Conservation (phyloP, 352 stramenopile genomes). For the Globisporangium middletonii region DNA sequence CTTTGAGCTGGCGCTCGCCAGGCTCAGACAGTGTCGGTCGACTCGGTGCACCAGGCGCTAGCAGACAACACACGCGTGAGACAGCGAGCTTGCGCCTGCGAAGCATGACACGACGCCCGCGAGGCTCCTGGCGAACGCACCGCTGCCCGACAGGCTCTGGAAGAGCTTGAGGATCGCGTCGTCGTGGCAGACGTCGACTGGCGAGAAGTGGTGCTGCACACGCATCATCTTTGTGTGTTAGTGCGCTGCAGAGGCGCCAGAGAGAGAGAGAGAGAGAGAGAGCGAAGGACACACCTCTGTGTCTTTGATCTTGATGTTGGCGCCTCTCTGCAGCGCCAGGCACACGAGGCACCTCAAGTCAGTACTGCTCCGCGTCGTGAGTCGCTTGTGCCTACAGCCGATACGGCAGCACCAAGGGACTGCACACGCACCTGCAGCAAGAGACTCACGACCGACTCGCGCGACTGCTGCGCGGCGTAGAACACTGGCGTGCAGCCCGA, state of each 20-base stretch:
- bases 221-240: no score
- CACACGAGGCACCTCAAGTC: neutral
- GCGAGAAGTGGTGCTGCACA: slow-evolving; percentile 46
- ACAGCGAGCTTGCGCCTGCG: neutral
- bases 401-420: neutral
- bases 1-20: slow-evolving; percentile 17
- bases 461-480: slow-evolving; percentile 60
- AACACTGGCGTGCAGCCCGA: slow-evolving; percentile 64
- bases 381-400: no score
- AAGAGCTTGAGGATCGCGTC: slow-evolving; percentile 42
- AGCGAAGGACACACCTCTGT: slow-evolving; percentile 24
- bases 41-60: slow-evolving; percentile 30
- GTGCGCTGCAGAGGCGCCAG: neutral
- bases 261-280: neutral
- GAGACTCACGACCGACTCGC: slow-evolving; percentile 30
- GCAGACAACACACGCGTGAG: neutral
- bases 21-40: slow-evolving; percentile 16
- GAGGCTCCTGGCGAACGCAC: slow-evolving; percentile 16
- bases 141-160: slow-evolving; percentile 25
- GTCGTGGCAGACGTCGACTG: slow-evolving; percentile 51
- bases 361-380: no score
- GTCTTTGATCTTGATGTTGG: slow-evolving; percentile 42
- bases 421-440: slow-evolving; percentile 38
- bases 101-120: neutral
- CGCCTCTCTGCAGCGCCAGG: slow-evolving; percentile 29